phyloP scores from a whole-genome alignment of 257 asterid genomes.

The Lycium ferocissimum region DNA sequence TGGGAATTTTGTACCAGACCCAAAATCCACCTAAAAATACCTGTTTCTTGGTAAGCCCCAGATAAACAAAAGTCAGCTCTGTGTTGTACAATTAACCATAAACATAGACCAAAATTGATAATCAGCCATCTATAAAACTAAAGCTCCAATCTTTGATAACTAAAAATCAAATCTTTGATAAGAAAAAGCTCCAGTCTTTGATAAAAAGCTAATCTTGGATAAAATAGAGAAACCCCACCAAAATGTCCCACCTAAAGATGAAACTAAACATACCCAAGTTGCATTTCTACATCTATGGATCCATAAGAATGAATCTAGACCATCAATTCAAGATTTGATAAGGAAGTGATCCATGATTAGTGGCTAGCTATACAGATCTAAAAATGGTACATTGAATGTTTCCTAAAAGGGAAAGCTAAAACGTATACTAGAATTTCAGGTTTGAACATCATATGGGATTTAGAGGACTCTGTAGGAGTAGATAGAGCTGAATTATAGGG shows the following conservation, averaged over 20 bases:
- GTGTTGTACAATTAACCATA: not conserved
- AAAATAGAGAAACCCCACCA: conserved; percentile 28
- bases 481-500: conserved; percentile 23
- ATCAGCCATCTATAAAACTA: not conserved
- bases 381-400: not conserved
- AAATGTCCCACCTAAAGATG: not conserved
- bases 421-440: not conserved
- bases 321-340: not conserved
- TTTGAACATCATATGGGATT: conserved; percentile 21
- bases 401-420: not conserved
- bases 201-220: conserved; percentile 5
- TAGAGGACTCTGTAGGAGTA: not conserved
- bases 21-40: conserved; percentile 3
- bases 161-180: conserved; percentile 33
- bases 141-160: not conserved
- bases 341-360: conserved; percentile 21
- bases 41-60: conserved; percentile 3
- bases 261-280: not conserved
- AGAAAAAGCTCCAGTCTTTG: conserved; percentile 7
- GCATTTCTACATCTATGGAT: conserved; percentile 14
- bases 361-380: conserved; percentile 1
- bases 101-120: not conserved
- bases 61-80: not conserved
- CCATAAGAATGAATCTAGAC: not conserved
- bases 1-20: not conserved